Base-by-base conservation (phyloP, 352 stramenopile genomes). In the Phytophthora fragariae region DNA sequence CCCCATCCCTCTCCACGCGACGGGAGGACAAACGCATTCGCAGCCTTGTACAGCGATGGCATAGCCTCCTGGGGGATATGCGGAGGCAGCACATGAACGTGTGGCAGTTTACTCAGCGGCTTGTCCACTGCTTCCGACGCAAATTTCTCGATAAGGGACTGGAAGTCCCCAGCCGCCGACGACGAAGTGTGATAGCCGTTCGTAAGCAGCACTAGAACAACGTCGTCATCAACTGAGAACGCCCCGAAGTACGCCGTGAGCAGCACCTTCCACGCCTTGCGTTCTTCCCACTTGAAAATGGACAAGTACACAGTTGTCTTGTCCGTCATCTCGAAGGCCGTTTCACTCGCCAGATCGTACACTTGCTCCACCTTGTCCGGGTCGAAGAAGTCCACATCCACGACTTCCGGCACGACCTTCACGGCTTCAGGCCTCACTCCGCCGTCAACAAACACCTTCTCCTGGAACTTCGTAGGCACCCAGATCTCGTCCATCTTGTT, bases 201-300 rank as follows among this genome's bases (percentile, higher is more conserved):
- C 17, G 94, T 97, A 11, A 98, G 77, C 52, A 98, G 70, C 35
- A 95, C 81, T 1, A 98, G 73, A 53, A 88, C 70, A 6, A 98
- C 91, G 62, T 92, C 71, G 62, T 94, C 88, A 6, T 71, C 50
- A 15, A 24, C 62, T 0, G 62, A 21, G 58, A 98, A 98, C 2
- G 82, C 80, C 24, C 87, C 63, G 24, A 97, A 95, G 58, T 97
- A 98, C 15, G 87, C 91, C 19, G 74, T 83, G 1, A 98, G 65
- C 49, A 98, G 74, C 52, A 98, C 76, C 49, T 92, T 88, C 88
- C 91, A 98, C 17, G 85, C 95, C 61, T 98, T 98, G 54, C 95
- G 82, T 49, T 94, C 80, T 67, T 98, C 95, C 89, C 92, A 98
- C 75, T 98, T 98, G 80, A 98, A 98, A 58, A 98, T 85, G 19